Percentiles rank a stretch among this genome's conserved stretches.
These are phyloP conservation scores for Tricharina praecox DNA, from an alignment of 495 filamentous ascomycete genomes.

Conservation along the genomic window DNA sequence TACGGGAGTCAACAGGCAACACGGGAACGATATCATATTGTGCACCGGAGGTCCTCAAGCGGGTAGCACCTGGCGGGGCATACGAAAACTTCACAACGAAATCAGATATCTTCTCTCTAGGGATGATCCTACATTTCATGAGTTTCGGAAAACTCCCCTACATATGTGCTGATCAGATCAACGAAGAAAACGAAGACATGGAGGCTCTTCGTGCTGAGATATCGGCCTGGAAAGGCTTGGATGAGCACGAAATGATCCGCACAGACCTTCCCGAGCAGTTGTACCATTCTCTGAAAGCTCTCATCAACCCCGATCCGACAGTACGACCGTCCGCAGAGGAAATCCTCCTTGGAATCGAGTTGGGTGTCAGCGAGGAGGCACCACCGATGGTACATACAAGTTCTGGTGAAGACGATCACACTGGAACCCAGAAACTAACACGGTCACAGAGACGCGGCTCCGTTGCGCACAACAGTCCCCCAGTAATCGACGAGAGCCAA, in stretches of 20 bases:
- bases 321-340: constrained; percentile 73
- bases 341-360: constrained; percentile 65
- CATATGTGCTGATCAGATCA: constrained; percentile 55
- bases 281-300: constrained; percentile 62
- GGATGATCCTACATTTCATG: constrained; percentile 96
- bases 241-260: constrained; percentile 52
- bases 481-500: constrained; percentile 32
- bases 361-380: constrained; percentile 43
- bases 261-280: constrained; percentile 74
- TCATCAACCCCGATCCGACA: constrained; percentile 60
- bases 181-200: constrained; percentile 90
- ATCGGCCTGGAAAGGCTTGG: constrained; percentile 67
- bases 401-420: no score
- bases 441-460: constrained; percentile 27
- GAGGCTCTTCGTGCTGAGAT: constrained; percentile 79
- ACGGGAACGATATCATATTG: constrained; percentile 97
- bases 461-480: constrained; percentile 15
- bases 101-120: constrained; percentile 88
- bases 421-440: no score
- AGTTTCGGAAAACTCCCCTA: constrained; percentile 89
- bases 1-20: constrained; percentile 72
- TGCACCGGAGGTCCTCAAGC: constrained; percentile 77
- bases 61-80: constrained; percentile 43
- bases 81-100: constrained; percentile 89
- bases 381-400: constrained; percentile 32